Conservation (phyloP, 345 rosid genomes). For the Gynandropsis gynandra region DNA sequence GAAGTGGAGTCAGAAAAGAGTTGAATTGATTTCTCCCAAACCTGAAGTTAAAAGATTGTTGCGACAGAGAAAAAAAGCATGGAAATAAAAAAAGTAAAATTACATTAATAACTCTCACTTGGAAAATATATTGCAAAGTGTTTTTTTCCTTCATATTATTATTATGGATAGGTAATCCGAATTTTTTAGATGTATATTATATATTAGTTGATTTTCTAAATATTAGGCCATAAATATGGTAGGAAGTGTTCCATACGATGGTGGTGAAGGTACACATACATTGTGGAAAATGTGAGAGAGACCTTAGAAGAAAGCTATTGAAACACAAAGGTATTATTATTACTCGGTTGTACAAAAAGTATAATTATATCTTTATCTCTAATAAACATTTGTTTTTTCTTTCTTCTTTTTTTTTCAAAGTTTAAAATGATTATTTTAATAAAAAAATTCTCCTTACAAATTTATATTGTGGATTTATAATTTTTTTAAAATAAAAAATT, state of each 20-base stretch:
- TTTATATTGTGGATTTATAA: not conserved
- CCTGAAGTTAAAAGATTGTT: slow-evolving; percentile 26
- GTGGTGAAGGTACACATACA: slow-evolving; percentile 62
- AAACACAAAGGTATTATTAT: slow-evolving; percentile 48
- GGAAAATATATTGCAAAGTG: too few relatives aligned
- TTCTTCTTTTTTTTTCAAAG: not conserved
- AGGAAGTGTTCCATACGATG: slow-evolving; percentile 42
- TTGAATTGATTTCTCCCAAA: slow-evolving; percentile 58
- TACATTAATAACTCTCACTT: too few relatives aligned
- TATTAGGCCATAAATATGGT: not conserved
- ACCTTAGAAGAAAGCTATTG: slow-evolving; percentile 45
- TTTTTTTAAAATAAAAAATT: not conserved
- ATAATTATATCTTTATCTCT: not conserved
- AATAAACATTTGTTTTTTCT: too few relatives aligned
- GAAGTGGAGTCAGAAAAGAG: slow-evolving; percentile 60
- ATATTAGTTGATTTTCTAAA: not conserved
- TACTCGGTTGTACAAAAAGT: not conserved
- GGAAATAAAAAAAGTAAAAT: slow-evolving; percentile 47
- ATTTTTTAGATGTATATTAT: too few relatives aligned
- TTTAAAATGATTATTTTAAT: too few relatives aligned
- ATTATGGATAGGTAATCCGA: not conserved
- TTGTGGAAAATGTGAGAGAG: slow-evolving; percentile 64
- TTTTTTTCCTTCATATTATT: not conserved
- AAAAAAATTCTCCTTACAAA: too few relatives aligned
- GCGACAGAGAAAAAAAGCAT: slow-evolving; percentile 30